phyloP scores from a whole-genome alignment of 345 rosid species.

The Linum tenue region DNA sequence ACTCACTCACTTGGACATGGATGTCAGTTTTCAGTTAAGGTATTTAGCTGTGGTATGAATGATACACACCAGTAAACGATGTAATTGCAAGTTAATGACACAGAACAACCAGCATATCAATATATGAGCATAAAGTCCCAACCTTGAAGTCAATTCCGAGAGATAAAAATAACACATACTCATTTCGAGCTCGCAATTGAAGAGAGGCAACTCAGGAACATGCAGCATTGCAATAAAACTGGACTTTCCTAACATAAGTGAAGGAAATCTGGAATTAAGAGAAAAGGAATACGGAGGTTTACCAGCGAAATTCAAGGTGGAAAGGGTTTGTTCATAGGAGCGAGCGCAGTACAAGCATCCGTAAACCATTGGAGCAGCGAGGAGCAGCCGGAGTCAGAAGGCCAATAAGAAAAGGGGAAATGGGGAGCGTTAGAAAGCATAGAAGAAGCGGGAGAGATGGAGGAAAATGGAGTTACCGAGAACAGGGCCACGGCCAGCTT shows the following conservation, averaged over 20 bases:
- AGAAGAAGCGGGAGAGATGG: background rate
- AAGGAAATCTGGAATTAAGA: background rate
- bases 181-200: too few species aligned
- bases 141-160: too few species aligned
- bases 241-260: background rate
- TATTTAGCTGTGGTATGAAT: too few species aligned
- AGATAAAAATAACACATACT: too few species aligned
- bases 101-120: too few species aligned
- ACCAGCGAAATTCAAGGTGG: slow-evolving; percentile 82
- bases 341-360: slow-evolving; percentile 88
- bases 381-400: background rate
- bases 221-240: too few species aligned
- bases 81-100: too few species aligned
- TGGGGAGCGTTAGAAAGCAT: background rate
- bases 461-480: slow-evolving; percentile 35
- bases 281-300: too few species aligned
- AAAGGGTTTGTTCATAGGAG: slow-evolving; percentile 63
- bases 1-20: too few species aligned
- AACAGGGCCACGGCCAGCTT: slow-evolving; percentile 96
- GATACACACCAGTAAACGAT: background rate
- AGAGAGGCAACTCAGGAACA: too few species aligned
- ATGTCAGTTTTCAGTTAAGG: too few species aligned
- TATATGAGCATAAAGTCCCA: too few species aligned
- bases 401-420: background rate
- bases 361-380: slow-evolving; percentile 91